Base-by-base conservation (phyloP, 352 stramenopile genomes). In the Achlya hypogyna region DNA sequence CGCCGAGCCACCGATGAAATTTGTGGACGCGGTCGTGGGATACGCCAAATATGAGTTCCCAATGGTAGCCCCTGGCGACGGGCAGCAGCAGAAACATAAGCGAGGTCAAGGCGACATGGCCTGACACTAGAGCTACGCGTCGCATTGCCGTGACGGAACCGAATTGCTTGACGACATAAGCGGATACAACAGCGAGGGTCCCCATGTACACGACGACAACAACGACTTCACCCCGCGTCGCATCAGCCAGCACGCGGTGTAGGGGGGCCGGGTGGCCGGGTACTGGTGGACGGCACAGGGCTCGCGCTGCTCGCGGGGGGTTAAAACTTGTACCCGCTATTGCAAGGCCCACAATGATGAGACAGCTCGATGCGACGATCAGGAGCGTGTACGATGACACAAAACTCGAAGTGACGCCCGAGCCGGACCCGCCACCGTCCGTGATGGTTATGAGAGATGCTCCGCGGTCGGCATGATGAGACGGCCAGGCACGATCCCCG, bases 11-110 rank as follows among this genome's bases (percentile, higher is more conserved):
- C 56, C 84, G 84, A 69, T 93, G 84, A 51, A 91, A 93, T 74
- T 90, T 91, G 72, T 89, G 69, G 23, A 90, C 86, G 22, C 84
- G 84, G 52, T 92, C 84, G 43, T 91, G 89, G 35, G 81, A 90
- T 53, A 71, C 84, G 63, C 79, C 79, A 27, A 92, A 92, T 51
- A 86, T 74, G 27, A 84, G 62, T 14, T 77, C 81, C 82, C 82
- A 91, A 18, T 91, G 68, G 0, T 51, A 25, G 27, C 89, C 68
- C 8, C 76, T 71, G 5, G 84, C 70, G 0, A 93, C 74, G 0
- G 84, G 84, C 2, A 93, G 72, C 27, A 93, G 78, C 58, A 93
- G 62, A 63, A 91, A 93, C 81, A 91, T 88, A 54, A 93, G 71
- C 16, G 84, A 76, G 25, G 90, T 64, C 23, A 93, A 62, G 23